Conservation (phyloP, 148 eudicot species). For the Cornus kousa region DNA sequence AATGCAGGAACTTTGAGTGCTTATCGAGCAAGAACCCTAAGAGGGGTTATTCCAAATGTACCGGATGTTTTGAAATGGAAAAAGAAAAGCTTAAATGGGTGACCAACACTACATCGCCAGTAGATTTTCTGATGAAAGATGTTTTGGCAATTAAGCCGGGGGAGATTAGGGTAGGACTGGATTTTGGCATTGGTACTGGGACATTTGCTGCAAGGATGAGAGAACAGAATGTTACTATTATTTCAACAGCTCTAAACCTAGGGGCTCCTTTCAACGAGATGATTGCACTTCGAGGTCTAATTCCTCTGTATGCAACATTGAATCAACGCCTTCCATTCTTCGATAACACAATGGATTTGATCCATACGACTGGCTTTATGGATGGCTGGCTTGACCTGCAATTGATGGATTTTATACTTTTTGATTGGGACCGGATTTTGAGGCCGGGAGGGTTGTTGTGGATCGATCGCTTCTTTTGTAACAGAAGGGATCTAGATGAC, state of each 20-base stretch:
- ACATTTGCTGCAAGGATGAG: constrained; percentile 92
- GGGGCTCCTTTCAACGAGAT: constrained; percentile 95
- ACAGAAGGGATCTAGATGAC: constrained; percentile 75
- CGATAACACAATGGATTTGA: constrained; percentile 87
- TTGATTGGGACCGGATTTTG: constrained; percentile 88
- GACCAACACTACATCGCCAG: constrained; percentile 33
- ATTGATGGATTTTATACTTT: constrained; percentile 75
- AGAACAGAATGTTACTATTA: constrained; percentile 69
- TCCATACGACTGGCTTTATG: constrained; percentile 77
- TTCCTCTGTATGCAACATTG: constrained; percentile 70
- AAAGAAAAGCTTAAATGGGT: constrained; percentile 90
- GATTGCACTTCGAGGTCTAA: constrained; percentile 83
- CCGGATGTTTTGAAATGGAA: constrained; percentile 86
- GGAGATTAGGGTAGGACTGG: constrained; percentile 86
- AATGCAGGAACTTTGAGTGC: constrained; percentile 73
- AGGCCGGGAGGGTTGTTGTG: constrained; percentile 96
- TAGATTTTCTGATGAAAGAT: constrained; percentile 63
- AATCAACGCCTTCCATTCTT: constrained; percentile 92
- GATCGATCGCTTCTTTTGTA: constrained; percentile 89
- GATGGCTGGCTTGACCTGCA: constrained; percentile 93
- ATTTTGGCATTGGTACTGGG: constrained; percentile 86
- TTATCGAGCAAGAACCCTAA: constrained; percentile 75
- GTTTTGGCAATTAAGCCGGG: constrained; percentile 73
- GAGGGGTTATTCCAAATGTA: constrained; percentile 71
- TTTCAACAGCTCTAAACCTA: constrained; percentile 83